Evolutionary conservation across 1,284 basidiomycete genomes (phyloP), one percentile per base, ranked within the genome.

Genomic region (Agroathelia rolfsii): DNA sequence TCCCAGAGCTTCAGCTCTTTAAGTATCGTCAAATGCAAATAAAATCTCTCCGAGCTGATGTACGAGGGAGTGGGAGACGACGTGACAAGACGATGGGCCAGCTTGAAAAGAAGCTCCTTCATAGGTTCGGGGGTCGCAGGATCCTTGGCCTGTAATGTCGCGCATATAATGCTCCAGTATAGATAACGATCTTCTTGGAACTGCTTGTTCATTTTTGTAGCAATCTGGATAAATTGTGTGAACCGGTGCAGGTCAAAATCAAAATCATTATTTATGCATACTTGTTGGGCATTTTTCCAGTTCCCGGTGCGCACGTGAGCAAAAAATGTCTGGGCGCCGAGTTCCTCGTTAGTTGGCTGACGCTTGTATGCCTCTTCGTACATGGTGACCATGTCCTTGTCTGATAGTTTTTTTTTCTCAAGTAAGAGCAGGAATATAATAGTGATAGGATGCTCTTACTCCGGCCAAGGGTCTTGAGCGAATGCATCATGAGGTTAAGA

Each of bases 281-380:
- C 82, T 61, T 79, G 76, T 52, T 87, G 84, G 16, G 81, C 81
- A 28, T 73, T 69, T 52, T 84, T 85, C 83, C 83, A 87, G 41
- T 81, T 76, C 6, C 67, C 66, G 22, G 76, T 72, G 41, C 82
- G 72, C 17, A 80, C 71, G 46, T 86, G 82, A 24, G 84, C 81
- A 47, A 85, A 76, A 61, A 90, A 90, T 0, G 82, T 79, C 49
- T 90, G 84, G 13, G 69, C 66, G 9, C 78, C 82, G 5, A 90
- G 68, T 35, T 88, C 83, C 49, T 89, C 84, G 48, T 86, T 87
- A 5, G 56, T 51, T 11, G 88, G 85, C 36, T 80, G 70, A 40
- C 76, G 70, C 52, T 79, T 82, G 58, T 71, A 84, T 2, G 82
- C 83, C 31, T 81, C 75, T 40, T 86, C 83, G 43, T 78, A 86